A percentile compares a stretch with the other conserved stretches of the same genome.
phyloP scores from a whole-genome alignment of 768 basidiomycete species.

The Leccinellum rugosiceps region DNA sequence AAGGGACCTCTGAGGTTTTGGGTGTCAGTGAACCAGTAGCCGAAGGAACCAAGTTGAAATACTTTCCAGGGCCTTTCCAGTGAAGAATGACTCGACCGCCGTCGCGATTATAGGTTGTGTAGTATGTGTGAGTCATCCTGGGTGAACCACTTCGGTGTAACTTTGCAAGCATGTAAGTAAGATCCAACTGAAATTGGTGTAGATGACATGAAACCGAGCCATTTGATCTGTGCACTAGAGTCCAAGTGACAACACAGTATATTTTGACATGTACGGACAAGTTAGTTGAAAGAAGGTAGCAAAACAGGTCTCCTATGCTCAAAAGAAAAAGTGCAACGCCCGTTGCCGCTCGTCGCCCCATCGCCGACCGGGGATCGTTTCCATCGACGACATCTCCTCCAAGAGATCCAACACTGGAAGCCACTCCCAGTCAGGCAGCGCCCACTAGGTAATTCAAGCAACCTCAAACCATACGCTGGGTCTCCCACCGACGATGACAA shows the following conservation, averaged over 20 bases:
- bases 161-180: too few species aligned
- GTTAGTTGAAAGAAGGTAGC: conserved; percentile 1
- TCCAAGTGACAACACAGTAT: background rate
- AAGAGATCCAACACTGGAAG: conserved; percentile 73
- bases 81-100: too few species aligned
- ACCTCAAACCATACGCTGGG: conserved; percentile 15
- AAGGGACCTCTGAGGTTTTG: too few species aligned
- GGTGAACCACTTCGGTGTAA: too few species aligned
- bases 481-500: background rate
- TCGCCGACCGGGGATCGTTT: conserved; percentile 34
- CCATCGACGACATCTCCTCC: conserved; percentile 41
- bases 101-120: too few species aligned
- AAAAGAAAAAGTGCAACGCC: conserved; percentile 12
- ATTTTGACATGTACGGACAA: background rate
- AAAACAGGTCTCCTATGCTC: conserved; percentile 20
- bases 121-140: too few species aligned
- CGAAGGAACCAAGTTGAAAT: background rate
- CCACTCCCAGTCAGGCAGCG: conserved; percentile 48
- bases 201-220: too few species aligned
- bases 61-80: too few species aligned
- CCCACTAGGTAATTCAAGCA: conserved; percentile 60
- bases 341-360: conserved; percentile 33
- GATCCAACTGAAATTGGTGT: too few species aligned
- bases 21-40: too few species aligned
- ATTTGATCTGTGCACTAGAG: too few species aligned